Evolutionary conservation across 345 rosid genomes (phyloP).

Genomic region (Populus pruinosa): DNA sequence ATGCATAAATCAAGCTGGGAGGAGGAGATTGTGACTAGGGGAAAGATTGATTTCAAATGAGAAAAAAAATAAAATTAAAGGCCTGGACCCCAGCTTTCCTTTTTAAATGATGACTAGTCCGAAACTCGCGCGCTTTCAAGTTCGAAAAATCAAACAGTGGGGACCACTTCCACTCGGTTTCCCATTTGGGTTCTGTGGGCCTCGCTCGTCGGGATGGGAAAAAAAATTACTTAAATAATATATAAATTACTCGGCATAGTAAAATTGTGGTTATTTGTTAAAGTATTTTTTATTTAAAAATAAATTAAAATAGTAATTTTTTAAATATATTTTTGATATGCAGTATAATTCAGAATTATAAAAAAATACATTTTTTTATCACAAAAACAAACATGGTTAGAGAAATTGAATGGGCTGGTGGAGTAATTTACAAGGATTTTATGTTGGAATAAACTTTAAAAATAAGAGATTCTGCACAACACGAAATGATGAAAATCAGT

Average conservation of each 20-base stretch:
- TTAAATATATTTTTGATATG: too few relatives aligned
- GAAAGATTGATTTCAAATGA: background rate
- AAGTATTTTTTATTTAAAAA: too few relatives aligned
- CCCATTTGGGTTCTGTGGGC: background rate
- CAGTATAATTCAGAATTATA: too few relatives aligned
- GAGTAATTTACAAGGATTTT: background rate
- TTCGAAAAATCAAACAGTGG: constrained; percentile 11
- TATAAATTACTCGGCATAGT: too few relatives aligned
- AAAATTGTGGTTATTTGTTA: too few relatives aligned
- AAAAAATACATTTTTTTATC: too few relatives aligned
- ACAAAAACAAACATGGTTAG: background rate
- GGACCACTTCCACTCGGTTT: constrained; percentile 39
- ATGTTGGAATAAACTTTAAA: background rate
- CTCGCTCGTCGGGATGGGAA: background rate
- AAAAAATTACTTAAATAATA: too few relatives aligned
- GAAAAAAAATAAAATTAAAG: background rate
- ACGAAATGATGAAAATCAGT: too few relatives aligned
- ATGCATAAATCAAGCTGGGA: background rate
- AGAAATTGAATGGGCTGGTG: background rate
- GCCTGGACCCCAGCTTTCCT: background rate
- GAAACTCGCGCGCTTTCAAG: constrained; percentile 14
- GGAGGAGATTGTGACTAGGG: background rate
- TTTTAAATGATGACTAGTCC: background rate
- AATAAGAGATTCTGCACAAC: too few relatives aligned
- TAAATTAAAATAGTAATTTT: too few relatives aligned